Evolutionary conservation across 768 basidiomycete genomes (phyloP), one percentile per base, ranked within the genome.

Genomic region (Trichaptum fuscoviolaceum): DNA sequence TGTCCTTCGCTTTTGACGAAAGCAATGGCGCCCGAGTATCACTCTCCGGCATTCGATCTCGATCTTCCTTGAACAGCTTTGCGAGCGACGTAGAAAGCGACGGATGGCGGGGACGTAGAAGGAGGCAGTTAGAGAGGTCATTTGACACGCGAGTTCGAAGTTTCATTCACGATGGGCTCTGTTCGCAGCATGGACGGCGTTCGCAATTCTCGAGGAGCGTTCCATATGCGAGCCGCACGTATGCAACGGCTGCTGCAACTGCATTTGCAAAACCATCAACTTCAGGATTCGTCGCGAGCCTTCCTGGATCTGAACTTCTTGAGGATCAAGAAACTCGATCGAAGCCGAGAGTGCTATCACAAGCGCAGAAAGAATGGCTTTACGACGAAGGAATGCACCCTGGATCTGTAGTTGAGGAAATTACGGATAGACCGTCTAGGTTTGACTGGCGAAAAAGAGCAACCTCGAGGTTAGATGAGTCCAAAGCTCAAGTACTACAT

Each of bases 371-470:
- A 18, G 59, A 61, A 23, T 61, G 59, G 59, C 12, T 61, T 17
- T 61, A 61, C 23, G 59, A 61, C 24, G 59, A 34, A 24, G 59
- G 30, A 3, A 18, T 61, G 24, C 59, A 20, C 9, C 25, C 59
- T 34, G 59, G 6, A 4, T 24, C 17, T 2, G 42, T 6, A 52
- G 42, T 4, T 12, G 42, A 52, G 15, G 5, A 25, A 24, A 9
- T 34, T 17, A 25, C 30, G 25, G 30, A 34, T 61, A 5, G 59
- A 3, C 59, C 59, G 24, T 71, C 72, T 25, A 79, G 89, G 7
- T 88, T 86, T 73, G 84, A 90, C 70, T 91, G 90, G 89, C 80
- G 87, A 57, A 70, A 79, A 52, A 80, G 86, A 23, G 83, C 87
- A 8, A 67, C 77, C 12, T 88, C 87, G 17, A 78, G 85, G 42